Conservation (phyloP, 352 stramenopile genomes). For the Phytopythium aichiense region DNA sequence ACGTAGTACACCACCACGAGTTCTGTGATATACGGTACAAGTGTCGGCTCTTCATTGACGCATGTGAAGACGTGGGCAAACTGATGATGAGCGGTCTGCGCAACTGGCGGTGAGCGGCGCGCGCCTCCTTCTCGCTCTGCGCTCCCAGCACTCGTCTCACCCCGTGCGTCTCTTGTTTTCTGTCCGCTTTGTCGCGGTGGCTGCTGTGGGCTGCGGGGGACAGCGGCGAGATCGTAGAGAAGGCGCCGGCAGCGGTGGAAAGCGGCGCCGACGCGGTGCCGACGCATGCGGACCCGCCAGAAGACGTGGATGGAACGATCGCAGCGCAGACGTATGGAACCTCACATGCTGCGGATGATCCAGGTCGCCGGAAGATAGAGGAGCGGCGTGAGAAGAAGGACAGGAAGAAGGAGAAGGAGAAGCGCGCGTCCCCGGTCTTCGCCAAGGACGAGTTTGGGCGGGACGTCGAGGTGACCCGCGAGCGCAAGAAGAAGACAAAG, state of each 20-base stretch:
- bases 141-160: neutral
- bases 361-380: neutral
- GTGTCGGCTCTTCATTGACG: neutral
- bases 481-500: conserved; percentile 17
- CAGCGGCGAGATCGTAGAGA: conserved; percentile 30
- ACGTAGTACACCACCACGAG: neutral
- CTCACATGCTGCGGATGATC: neutral
- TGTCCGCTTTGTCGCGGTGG: neutral
- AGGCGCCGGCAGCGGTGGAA: neutral
- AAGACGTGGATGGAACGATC: neutral
- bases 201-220: neutral
- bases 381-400: neutral
- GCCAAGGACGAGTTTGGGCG: conserved; percentile 83
- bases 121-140: neutral
- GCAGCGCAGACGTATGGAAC: neutral
- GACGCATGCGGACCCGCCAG: neutral
- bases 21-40: neutral
- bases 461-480: conserved; percentile 37
- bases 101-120: conserved; percentile 33
- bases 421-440: conserved; percentile 17
- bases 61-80: neutral
- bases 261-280: neutral
- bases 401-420: conserved; percentile 8
- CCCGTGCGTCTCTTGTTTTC: neutral
- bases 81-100: conserved; percentile 33